Evolutionary conservation across 192 early-diverging fungal genomes (phyloP).

Genomic region (Kappamyces sp.): DNA sequence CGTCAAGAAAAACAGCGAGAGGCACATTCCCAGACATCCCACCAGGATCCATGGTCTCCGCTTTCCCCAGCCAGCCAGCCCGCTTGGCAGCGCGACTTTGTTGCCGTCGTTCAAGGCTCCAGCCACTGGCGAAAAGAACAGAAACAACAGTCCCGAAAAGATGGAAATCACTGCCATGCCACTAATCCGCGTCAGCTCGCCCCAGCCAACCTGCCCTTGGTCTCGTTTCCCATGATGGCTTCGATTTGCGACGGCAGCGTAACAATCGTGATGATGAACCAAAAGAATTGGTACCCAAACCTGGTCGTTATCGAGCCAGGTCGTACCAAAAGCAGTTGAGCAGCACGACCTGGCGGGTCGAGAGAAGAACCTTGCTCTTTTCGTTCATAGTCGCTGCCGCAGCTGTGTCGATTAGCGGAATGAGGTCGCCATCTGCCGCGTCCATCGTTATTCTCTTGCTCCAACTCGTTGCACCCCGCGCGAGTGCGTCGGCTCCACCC

Average conservation of each 20-base stretch:
- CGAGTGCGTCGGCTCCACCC: too few relatives aligned
- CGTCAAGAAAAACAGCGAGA: slow-evolving; percentile 24
- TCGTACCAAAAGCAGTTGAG: too few relatives aligned
- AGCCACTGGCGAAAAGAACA: slow-evolving; percentile 31
- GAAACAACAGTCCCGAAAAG: slow-evolving; percentile 25
- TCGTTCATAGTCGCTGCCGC: too few relatives aligned
- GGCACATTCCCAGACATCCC: slow-evolving; percentile 28
- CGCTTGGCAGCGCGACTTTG: slow-evolving; percentile 16
- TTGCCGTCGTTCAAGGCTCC: slow-evolving; percentile 38
- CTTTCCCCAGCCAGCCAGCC: slow-evolving; percentile 4
- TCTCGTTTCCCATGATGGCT: slow-evolving; percentile 25
- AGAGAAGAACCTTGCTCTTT: too few relatives aligned
- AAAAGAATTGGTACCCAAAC: slow-evolving; percentile 30
- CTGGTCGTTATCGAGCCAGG: not conserved
- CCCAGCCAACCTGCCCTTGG: slow-evolving; percentile 21
- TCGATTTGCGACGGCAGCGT: slow-evolving; percentile 31
- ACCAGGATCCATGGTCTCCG: slow-evolving; percentile 27
- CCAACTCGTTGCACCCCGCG: too few relatives aligned
- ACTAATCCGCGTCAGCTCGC: too few relatives aligned
- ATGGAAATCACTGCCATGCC: slow-evolving; percentile 32
- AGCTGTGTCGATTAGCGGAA: too few relatives aligned
- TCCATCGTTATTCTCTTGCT: too few relatives aligned
- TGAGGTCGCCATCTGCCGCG: too few relatives aligned
- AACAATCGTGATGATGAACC: slow-evolving; percentile 34
- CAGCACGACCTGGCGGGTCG: too few relatives aligned